Evolutionary conservation across 2,329 filamentous ascomycete species (phyloP).

Genomic region (Orbilia ellipsospora): DNA sequence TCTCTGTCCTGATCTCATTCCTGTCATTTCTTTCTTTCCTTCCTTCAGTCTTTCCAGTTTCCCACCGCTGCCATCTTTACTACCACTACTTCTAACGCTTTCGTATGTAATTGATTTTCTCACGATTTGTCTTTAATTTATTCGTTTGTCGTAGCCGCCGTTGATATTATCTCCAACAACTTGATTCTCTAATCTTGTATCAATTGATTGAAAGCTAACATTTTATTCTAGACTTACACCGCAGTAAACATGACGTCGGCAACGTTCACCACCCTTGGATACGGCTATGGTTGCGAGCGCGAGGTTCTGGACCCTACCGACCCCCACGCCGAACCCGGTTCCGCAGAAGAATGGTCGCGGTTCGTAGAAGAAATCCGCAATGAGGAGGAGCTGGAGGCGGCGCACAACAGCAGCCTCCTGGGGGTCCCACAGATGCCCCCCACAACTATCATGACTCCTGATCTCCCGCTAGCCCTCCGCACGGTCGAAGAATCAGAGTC

Average conservation of each 20-base stretch:
- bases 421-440: neutral
- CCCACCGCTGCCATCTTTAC: neutral
- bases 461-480: constrained; percentile 11
- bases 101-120: too few relatives aligned
- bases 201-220: neutral
- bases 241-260: neutral
- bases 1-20: neutral
- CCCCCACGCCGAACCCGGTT: constrained; percentile 35
- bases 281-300: constrained; percentile 31
- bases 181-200: neutral
- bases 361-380: constrained; percentile 15
- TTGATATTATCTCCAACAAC: too few relatives aligned
- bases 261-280: neutral
- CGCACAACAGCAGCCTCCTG: neutral
- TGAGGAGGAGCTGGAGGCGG: neutral
- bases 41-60: neutral
- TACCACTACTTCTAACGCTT: neutral
- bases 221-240: neutral
- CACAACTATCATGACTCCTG: constrained; percentile 6
- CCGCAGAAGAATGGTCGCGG: constrained; percentile 18
- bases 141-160: too few relatives aligned
- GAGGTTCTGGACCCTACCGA: constrained; percentile 38
- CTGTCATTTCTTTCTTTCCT: neutral
- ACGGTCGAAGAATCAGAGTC: neutral
- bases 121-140: too few relatives aligned